A percentile compares a stretch with the other conserved stretches of the same genome.
Evolutionary conservation across 179 eudicot species (phyloP).

Genomic region (Patellifolia procumbens): DNA sequence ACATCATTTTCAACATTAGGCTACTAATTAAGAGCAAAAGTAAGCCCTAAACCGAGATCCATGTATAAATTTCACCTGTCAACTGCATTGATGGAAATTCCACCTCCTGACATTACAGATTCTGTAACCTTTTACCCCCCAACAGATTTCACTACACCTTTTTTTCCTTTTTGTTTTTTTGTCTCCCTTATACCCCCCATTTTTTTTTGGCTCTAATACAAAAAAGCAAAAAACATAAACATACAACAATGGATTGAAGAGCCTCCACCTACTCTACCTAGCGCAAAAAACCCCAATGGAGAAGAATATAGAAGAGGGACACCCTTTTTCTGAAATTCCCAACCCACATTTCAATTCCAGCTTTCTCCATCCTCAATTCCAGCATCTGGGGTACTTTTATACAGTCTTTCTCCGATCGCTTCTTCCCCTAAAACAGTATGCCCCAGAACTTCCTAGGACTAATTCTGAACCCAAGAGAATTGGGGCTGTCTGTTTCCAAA

Average conservation of each 20-base stretch:
- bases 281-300: constrained; percentile 41
- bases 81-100: constrained; percentile 31
- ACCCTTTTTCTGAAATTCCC: constrained; percentile 4
- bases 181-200: constrained; percentile 17
- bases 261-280: constrained; percentile 42
- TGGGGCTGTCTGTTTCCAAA: constrained; percentile 15
- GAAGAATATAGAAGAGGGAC: background rate
- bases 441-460: background rate
- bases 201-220: constrained; percentile 25
- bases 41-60: no score
- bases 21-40: background rate
- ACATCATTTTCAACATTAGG: no score
- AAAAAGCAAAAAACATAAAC: background rate
- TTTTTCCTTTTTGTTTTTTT: constrained; percentile 11
- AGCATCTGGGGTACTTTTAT: constrained; percentile 15
- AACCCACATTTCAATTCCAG: constrained; percentile 15
- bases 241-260: constrained; percentile 38
- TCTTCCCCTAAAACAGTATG: background rate
- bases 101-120: constrained; percentile 32
- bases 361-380: constrained; percentile 18
- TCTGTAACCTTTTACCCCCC: constrained; percentile 34
- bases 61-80: constrained; percentile 38
- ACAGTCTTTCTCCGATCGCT: constrained; percentile 6
- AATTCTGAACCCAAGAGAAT: constrained; percentile 21
- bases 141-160: constrained; percentile 31